phyloP scores from a whole-genome alignment of 1,284 basidiomycete genomes.

The Ceratobasidium theobromae region DNA sequence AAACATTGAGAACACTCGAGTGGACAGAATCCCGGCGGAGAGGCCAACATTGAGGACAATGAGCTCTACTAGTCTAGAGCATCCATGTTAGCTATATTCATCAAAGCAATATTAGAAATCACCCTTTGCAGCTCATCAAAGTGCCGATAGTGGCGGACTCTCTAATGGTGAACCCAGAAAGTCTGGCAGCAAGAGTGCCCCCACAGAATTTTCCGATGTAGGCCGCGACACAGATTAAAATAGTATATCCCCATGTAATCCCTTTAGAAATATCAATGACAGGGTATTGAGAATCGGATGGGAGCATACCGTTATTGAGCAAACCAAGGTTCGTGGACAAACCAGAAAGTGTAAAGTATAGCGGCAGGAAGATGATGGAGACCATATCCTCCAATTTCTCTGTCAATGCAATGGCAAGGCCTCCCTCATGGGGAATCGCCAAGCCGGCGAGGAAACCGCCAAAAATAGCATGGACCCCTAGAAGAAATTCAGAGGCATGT shows the following conservation, averaged over 20 bases:
- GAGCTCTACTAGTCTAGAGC: slow-evolving; percentile 48
- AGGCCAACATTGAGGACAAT: slow-evolving; percentile 62
- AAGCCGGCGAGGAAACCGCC: slow-evolving; percentile 85
- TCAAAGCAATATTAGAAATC: slow-evolving; percentile 29
- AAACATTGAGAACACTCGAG: slow-evolving; percentile 58
- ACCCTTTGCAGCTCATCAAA: slow-evolving; percentile 95
- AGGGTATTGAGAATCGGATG: slow-evolving; percentile 6
- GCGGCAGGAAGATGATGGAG: slow-evolving; percentile 74
- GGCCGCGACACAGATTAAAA: slow-evolving; percentile 78
- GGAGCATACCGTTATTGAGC: slow-evolving; percentile 57
- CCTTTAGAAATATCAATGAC: slow-evolving; percentile 4
- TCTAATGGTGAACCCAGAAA: slow-evolving; percentile 69
- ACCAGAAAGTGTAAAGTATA: slow-evolving; percentile 84
- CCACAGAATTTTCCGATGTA: slow-evolving; percentile 77
- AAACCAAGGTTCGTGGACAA: slow-evolving; percentile 81
- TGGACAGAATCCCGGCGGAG: slow-evolving; percentile 53
- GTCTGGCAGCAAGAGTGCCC: slow-evolving; percentile 64
- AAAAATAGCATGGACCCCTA: slow-evolving; percentile 46
- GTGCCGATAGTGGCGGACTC: slow-evolving; percentile 86
- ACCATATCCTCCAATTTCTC: slow-evolving; percentile 76
- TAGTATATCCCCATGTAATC: slow-evolving; percentile 81
- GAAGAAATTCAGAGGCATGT: background rate
- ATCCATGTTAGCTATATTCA: background rate
- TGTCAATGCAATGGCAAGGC: slow-evolving; percentile 62
- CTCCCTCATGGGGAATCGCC: slow-evolving; percentile 85